Evolutionary conservation across 1,284 basidiomycete species (phyloP), one percentile per base, ranked within the genome.

Genomic region (Moesziomyces antarcticus): DNA sequence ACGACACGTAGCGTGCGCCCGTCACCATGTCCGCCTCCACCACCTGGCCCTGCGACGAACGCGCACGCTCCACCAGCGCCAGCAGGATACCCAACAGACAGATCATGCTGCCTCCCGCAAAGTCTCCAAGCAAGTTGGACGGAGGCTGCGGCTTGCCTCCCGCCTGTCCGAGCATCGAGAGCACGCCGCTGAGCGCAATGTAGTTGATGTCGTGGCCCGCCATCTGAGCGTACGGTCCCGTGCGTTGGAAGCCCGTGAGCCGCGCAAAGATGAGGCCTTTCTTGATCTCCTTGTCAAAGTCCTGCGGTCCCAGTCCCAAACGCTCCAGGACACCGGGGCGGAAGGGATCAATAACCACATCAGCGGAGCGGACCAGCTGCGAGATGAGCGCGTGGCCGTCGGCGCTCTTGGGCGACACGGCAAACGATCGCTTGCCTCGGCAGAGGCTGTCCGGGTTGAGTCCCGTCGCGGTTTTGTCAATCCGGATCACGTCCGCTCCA

Each of bases 21-120:
- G 91, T 90, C 20, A 93, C 91, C 92, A 94, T 93, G 81, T 94
- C 90, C 2, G 88, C 86, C 62, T 91, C 87, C 43, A 94, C 90
- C 8, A 93, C 86, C 82, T 93, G 92, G 5, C 92, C 92, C 25
- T 79, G 77, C 5, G 86, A 89, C 67, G 88, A 91, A 54, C 83
- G 87, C 25, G 85, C 85, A 47, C 92, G 88, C 77, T 92, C 90
- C 48, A 92, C 81, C 18, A 94, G 85, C 0, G 92, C 92, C 7
- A 93, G 86, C 11, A 93, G 86, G 67, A 93, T 90, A 6, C 92
- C 92, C 21, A 90, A 81, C 0, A 89, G 89, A 75, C 91, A 93
- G 63, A 89, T 88, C 41, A 92, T 83, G 4, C 91, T 91, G 9
- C 92, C 92, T 5, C 92, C 92, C 1, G 90, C 92, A 83, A 93